Base-by-base conservation (phyloP, 805 yeast genomes). In the Metschnikowia lachancei region DNA sequence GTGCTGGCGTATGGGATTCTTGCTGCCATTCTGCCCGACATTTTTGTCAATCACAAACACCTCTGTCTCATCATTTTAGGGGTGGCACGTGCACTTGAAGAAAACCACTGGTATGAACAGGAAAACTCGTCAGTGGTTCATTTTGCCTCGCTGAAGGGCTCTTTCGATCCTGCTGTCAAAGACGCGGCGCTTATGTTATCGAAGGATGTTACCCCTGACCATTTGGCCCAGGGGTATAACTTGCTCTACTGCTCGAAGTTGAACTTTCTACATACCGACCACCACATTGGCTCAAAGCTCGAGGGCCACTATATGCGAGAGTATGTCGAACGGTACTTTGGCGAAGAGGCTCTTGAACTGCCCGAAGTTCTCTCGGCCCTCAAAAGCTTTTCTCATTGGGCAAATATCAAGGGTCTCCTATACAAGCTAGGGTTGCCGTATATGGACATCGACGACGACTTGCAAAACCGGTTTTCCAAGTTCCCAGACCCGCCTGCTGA, bases 241-340 rank as follows among this genome's bases (percentile, higher is more conserved):
- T 58, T 78, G 14, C 46, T 78, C 48, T 62, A 72, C 26, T 73
- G 78, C 16, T 61, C 80, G 14, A 77, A 76, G 51, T 65, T 78
- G 49, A 76, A 77, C 55, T 78, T 77, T 52, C 65, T 77, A 45
- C 82, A 78, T 49, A 75, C 82, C 1, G 82, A 78, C 56, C 83
- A 78, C 54, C 79, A 74, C 56, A 71, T 75, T 16, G 74, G 78
- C 43, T 74, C 78, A n/a, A 68, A 65, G 42, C 58, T 77, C 17
- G 80, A 77, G 46, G 80, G 81, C 0, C 50, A 56, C 34, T 72
- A 67, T 50, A 60, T 78, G 63, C 64, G 67, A 31, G 61, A 65
- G 39, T 65, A 66, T 28, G 67, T 77, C 36, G 52, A 52, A 17
- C 63, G 65, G 34, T 65, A 69, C 45, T 75, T 67, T 47, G 80